Percentiles rank a stretch among this genome's conserved stretches.
These are phyloP conservation scores for Ophiostoma sp. DNA, from an alignment of 2,329 filamentous ascomycete species.

Conservation along the genomic window DNA sequence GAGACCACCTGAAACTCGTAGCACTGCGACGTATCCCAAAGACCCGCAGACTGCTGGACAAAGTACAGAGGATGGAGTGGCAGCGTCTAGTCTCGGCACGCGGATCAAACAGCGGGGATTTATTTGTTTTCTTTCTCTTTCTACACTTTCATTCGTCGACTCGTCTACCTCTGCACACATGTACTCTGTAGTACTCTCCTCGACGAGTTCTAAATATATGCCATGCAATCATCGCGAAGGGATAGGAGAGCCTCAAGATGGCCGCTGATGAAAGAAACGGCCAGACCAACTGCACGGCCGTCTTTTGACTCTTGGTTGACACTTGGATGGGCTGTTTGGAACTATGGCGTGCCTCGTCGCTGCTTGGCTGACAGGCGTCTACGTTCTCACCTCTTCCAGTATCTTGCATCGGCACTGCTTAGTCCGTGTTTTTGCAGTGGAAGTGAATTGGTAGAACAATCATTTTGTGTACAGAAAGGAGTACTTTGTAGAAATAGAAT, in stretches of 20 bases:
- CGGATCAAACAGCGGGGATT: neutral
- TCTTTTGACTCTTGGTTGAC: neutral
- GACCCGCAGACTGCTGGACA: neutral
- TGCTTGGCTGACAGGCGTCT: neutral
- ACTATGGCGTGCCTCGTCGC: neutral
- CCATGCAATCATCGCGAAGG: neutral
- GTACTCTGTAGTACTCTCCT: too few relatives aligned
- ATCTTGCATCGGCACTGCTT: neutral
- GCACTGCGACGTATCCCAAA: neutral
- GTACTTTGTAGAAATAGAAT: neutral
- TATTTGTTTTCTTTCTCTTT: neutral
- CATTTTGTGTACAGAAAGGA: neutral
- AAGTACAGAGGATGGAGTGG: neutral
- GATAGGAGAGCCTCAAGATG: neutral
- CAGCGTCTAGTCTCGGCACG: neutral
- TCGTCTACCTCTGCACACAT: neutral
- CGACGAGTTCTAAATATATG: neutral
- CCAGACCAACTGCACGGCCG: neutral
- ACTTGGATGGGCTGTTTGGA: neutral
- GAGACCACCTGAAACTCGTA: neutral
- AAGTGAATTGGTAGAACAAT: neutral
- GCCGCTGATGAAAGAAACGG: too few relatives aligned
- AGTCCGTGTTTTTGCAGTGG: neutral
- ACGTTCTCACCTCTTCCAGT: neutral
- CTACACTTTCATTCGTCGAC: neutral